A percentile compares a stretch with the other conserved stretches of the same genome.
Evolutionary conservation across 352 stramenopile genomes (phyloP).

Genomic region (Phytophthora megakarya): DNA sequence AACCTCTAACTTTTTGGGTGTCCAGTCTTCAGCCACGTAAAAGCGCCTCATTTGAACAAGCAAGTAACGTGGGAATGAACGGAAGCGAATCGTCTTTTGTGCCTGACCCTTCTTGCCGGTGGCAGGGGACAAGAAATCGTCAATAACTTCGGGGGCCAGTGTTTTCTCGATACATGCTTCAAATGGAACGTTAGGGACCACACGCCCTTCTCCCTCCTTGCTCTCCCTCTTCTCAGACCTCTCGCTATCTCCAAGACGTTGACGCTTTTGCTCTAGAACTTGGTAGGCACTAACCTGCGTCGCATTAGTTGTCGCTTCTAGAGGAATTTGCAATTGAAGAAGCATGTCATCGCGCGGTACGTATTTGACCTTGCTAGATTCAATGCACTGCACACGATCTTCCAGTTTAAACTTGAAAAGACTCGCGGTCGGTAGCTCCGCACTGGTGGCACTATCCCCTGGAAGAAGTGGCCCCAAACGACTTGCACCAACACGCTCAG

Average conservation of each 20-base stretch:
- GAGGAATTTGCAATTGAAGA: constrained; percentile 86
- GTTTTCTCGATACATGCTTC: constrained; percentile 95
- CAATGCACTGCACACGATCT: constrained; percentile 81
- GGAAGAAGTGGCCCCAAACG: constrained; percentile 59
- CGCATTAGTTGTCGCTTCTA: constrained; percentile 87
- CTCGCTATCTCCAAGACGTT: constrained; percentile 76
- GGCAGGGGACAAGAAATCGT: constrained; percentile 87
- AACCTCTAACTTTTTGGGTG: constrained; percentile 97
- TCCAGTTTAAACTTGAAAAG: constrained; percentile 95
- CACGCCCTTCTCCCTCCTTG: constrained; percentile 64
- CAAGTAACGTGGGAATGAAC: constrained; percentile 96
- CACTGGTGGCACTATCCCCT: constrained; percentile 33
- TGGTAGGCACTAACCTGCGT: constrained; percentile 88
- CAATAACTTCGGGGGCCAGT: constrained; percentile 89
- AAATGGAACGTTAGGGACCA: constrained; percentile 93
- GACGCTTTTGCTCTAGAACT: constrained; percentile 84
- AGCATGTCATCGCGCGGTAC: constrained; percentile 79
- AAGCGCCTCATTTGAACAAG: constrained; percentile 97
- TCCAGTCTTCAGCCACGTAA: constrained; percentile 96
- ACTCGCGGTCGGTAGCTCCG: constrained; percentile 66
- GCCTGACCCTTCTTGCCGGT: constrained; percentile 80
- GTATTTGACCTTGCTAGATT: constrained; percentile 89
- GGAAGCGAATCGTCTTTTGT: constrained; percentile 87
- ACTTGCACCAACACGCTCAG: constrained; percentile 64
- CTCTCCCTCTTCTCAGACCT: constrained; percentile 32